Evolutionary conservation across 139 green algal species (phyloP).

Genomic region (Chlamydomonas schloesseri): DNA sequence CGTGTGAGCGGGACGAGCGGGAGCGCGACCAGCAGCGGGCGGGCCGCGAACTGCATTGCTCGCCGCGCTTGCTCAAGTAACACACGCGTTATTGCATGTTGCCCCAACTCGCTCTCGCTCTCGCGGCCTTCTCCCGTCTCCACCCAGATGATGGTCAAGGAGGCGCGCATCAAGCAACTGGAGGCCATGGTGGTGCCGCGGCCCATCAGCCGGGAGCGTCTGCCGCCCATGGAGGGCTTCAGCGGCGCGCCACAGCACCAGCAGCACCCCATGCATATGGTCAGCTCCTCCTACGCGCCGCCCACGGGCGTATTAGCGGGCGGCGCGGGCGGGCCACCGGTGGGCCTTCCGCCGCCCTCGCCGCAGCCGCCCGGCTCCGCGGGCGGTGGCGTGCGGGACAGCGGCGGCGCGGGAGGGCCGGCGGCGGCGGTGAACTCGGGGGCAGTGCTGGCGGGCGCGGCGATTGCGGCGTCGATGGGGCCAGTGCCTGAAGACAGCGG

Average conservation of each 20-base stretch:
- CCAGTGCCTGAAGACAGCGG: background rate
- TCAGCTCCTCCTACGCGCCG: too few species aligned
- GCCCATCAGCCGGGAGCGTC: conserved; percentile 51
- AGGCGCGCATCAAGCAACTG: conserved; percentile 60
- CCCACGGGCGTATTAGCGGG: too few species aligned
- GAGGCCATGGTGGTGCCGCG: conserved; percentile 57
- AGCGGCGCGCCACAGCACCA: background rate
- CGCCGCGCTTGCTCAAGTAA: too few species aligned
- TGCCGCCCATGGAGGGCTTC: conserved; percentile 54
- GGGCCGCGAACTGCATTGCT: too few species aligned
- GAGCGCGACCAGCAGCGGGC: too few species aligned
- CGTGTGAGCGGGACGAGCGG: background rate
- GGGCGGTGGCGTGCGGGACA: background rate
- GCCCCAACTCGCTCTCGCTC: too few species aligned
- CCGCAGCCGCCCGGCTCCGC: background rate
- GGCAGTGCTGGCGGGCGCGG: background rate
- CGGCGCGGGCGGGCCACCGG: too few species aligned
- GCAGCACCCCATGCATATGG: too few species aligned
- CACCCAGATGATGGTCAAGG: conserved; percentile 46
- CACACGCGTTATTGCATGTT: too few species aligned
- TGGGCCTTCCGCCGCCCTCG: too few species aligned
- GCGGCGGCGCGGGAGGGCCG: too few species aligned
- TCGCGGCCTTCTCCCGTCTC: too few species aligned
- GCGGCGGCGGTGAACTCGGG: background rate
- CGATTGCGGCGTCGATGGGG: conserved; percentile 20